These are phyloP conservation scores for Mucor racemosus DNA, from an alignment of 371 early-diverging fungal genomes.

Conservation along the genomic window DNA sequence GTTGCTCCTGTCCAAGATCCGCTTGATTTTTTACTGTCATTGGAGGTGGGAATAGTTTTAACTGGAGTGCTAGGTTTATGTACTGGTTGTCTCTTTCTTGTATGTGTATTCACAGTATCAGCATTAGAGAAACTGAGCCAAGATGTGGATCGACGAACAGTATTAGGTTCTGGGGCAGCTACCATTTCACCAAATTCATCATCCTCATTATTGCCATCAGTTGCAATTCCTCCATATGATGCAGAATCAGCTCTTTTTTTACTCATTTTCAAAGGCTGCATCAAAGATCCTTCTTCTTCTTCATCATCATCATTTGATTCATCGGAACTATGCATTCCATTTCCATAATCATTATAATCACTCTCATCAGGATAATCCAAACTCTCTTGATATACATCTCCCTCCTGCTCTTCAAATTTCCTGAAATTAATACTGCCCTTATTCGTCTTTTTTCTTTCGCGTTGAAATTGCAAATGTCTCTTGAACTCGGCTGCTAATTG, in stretches of 20 bases:
- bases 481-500: constrained; percentile 31
- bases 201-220: constrained; percentile 7
- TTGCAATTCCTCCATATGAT: background rate
- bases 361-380: constrained; percentile 11
- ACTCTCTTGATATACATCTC: background rate
- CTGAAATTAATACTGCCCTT: constrained; percentile 18
- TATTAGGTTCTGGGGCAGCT: constrained; percentile 12
- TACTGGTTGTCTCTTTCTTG: background rate
- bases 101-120: background rate
- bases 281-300: constrained; percentile 7
- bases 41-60: background rate
- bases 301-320: background rate
- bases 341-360: constrained; percentile 12
- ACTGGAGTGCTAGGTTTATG: background rate
- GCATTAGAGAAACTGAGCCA: background rate
- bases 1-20: constrained; percentile 36
- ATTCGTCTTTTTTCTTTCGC: constrained; percentile 15
- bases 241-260: background rate
- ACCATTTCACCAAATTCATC: constrained; percentile 36
- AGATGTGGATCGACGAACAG: background rate
- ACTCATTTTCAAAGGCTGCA: constrained; percentile 8
- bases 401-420: constrained; percentile 15
- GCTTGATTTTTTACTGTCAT: constrained; percentile 2
- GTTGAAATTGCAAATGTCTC: constrained; percentile 27
- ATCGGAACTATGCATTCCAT: background rate